phyloP scores from a whole-genome alignment of 257 asterid genomes.

The Fraxinus cuspidata region DNA sequence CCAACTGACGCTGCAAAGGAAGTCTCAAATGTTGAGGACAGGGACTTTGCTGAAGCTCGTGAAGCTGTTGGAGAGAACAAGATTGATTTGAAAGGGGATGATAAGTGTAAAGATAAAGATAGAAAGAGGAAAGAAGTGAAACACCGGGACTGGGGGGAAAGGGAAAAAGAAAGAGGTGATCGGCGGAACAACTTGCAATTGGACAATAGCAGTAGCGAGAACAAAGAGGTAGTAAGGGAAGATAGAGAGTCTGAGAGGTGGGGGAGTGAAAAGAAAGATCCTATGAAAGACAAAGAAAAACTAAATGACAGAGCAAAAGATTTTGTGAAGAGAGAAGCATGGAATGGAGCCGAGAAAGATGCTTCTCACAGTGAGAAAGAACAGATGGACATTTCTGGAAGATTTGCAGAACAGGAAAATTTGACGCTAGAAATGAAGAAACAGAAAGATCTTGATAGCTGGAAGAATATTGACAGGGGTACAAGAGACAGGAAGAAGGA shows the following conservation, averaged over 20 bases:
- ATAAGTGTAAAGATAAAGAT: conserved; percentile 79
- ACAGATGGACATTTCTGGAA: conserved; percentile 53
- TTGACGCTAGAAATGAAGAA: conserved; percentile 56
- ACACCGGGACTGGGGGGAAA: conserved; percentile 90
- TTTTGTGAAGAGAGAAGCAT: conserved; percentile 63
- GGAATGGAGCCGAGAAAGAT: conserved; percentile 74
- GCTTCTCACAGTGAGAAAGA: conserved; percentile 60
- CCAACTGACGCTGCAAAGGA: conserved; percentile 63
- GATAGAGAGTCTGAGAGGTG: conserved; percentile 78
- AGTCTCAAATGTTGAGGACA: conserved; percentile 45
- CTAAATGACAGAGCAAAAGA: conserved; percentile 70
- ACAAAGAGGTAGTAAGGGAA: conserved; percentile 65
- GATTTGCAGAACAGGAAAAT: conserved; percentile 55
- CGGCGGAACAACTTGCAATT: conserved; percentile 61
- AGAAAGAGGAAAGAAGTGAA: conserved; percentile 88
- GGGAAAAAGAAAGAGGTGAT: conserved; percentile 84
- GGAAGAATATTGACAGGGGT: conserved; percentile 72
- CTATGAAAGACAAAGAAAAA: conserved; percentile 69
- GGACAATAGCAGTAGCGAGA: conserved; percentile 55
- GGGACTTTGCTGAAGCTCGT: conserved; percentile 64
- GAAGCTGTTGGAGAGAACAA: conserved; percentile 84
- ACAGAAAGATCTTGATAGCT: conserved; percentile 62
- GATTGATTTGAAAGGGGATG: conserved; percentile 76
- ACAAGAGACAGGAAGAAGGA: conserved; percentile 75
- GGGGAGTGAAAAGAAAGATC: conserved; percentile 77